Evolutionary conservation across 805 yeast genomes (phyloP), one percentile per base, ranked within the genome.

Genomic region (Priceomyces carsonii): DNA sequence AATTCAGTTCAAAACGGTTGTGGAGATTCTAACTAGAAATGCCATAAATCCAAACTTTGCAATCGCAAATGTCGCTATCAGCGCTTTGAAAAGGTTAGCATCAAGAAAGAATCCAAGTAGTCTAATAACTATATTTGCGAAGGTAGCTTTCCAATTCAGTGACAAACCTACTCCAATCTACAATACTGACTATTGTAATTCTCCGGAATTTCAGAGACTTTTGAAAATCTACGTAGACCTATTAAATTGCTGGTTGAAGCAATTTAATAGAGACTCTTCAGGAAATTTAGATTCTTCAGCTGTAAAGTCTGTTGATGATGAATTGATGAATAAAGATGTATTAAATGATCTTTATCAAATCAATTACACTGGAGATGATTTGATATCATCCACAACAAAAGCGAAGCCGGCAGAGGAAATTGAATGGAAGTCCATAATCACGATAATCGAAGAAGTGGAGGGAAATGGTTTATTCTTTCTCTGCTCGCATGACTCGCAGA

Each of bases 381-480:
- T 59, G 27, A 42, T 51, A 8, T 47, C 48, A 20, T 29, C 29
- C 6, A 30, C 28, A 6, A 18, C 26, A 15, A 55, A 51, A 27
- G 32, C 47, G 18, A 58, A 57, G 33, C 63, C 60, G 6, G 61
- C 72, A 5, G 89, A 84, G 43, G 85, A 80, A 38, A 57, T 85
- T 23, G 91, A 85, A 51, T 70, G 87, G 74, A 86, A 85, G 46
- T 80, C 79, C 30, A 79, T 88, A 12, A 80, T 87, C 43, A 84
- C 96, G 0, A 83, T 85, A 0, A 82, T 93, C 30, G 98, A 93
- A 58, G 97, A 91, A 43, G 86, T 91, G 7, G 99, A 93, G 59
- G 97, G 99, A 0, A 87, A 90, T 53, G 99, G 96, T 0, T 61
- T 93, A 19, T 93, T 87, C 51, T 91, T 95, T 52, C 65, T 93